A percentile compares a stretch with the other conserved stretches of the same genome.
Evolutionary conservation across 805 yeast genomes (phyloP).

Genomic region (Pichia pseudocactophila): DNA sequence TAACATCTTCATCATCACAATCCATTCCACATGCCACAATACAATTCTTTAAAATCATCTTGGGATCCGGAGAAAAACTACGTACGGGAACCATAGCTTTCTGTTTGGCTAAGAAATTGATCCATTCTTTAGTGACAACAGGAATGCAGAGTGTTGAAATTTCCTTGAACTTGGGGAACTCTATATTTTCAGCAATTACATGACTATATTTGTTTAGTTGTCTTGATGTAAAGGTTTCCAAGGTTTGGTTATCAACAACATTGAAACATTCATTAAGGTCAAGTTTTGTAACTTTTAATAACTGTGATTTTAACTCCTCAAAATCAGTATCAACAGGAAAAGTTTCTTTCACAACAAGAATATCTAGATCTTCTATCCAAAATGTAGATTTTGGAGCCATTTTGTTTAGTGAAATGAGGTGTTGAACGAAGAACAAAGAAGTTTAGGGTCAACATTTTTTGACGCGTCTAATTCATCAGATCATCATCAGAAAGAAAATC

Average conservation of each 20-base stretch:
- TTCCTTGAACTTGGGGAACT: conserved; percentile 41
- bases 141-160: conserved; percentile 52
- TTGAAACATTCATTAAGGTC: conserved; percentile 3
- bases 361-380: not conserved
- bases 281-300: not conserved
- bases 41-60: conserved; percentile 51
- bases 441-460: too few relatives aligned
- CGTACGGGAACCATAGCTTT: conserved; percentile 41
- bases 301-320: conserved; percentile 1
- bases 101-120: conserved; percentile 36
- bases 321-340: not conserved
- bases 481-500: too few relatives aligned
- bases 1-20: conserved; percentile 43
- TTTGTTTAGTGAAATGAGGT: too few relatives aligned
- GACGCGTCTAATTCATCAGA: too few relatives aligned
- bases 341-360: not conserved
- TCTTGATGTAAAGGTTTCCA: conserved; percentile 11
- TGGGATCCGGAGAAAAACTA: conserved; percentile 65
- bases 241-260: conserved; percentile 9
- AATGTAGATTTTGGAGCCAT: not conserved
- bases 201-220: conserved; percentile 29
- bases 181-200: conserved; percentile 40
- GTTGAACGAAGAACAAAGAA: too few relatives aligned
- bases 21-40: conserved; percentile 46
- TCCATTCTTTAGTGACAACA: conserved; percentile 55